These are phyloP conservation scores for Echria macrotheca DNA, from an alignment of 495 filamentous ascomycete species.

Conservation along the genomic window DNA sequence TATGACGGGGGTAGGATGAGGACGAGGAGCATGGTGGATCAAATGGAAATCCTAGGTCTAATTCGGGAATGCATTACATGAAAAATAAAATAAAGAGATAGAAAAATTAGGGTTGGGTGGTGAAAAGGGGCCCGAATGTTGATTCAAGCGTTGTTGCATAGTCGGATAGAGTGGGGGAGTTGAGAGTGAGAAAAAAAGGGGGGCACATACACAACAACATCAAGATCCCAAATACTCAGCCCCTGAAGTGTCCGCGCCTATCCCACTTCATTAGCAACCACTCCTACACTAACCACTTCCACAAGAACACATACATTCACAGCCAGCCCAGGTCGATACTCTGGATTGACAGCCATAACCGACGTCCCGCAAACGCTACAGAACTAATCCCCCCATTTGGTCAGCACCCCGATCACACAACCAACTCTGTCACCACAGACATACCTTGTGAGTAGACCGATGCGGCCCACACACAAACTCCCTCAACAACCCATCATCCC, in stretches of 20 bases:
- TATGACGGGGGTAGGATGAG: too few species aligned
- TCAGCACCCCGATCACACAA: too few species aligned
- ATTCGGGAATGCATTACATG: neutral
- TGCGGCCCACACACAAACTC: slow-evolving; percentile 31
- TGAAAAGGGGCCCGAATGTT: slow-evolving; percentile 20
- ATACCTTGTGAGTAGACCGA: slow-evolving; percentile 6
- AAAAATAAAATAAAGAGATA: neutral
- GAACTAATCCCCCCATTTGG: neutral
- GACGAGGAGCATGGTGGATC: too few species aligned
- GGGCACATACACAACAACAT: too few species aligned
- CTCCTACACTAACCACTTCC: too few species aligned
- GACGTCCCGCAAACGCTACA: slow-evolving; percentile 3
- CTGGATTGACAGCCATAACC: neutral
- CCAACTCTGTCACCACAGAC: too few species aligned
- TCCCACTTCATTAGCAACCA: neutral
- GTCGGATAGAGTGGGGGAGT: too few species aligned
- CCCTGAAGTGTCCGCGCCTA: slow-evolving; percentile 29
- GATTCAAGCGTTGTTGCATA: too few species aligned
- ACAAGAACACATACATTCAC: slow-evolving; percentile 2
- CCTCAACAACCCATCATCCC: slow-evolving; percentile 27
- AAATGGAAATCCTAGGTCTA: too few species aligned
- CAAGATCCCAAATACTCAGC: slow-evolving; percentile 31
- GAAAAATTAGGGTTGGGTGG: neutral
- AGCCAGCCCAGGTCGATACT: neutral
- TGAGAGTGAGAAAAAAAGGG: too few species aligned